phyloP scores from a whole-genome alignment of 805 yeast genomes.

The Lipomyces yamadae region DNA sequence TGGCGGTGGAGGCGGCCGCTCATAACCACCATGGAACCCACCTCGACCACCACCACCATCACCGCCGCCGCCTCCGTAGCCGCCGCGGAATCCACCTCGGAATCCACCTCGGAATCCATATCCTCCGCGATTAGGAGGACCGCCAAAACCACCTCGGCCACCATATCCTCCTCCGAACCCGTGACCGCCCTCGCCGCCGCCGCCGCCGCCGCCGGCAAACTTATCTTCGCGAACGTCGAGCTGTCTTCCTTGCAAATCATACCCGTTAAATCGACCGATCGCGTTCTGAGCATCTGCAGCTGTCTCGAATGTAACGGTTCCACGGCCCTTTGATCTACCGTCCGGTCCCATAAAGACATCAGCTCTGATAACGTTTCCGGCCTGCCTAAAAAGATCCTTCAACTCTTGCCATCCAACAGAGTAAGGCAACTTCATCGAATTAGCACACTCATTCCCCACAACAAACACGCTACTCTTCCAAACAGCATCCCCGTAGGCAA shows the following conservation, averaged over 20 bases:
- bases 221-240: slow-evolving; percentile 81
- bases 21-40: slow-evolving; percentile 11
- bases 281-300: slow-evolving; percentile 75
- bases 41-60: slow-evolving; percentile 3
- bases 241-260: slow-evolving; percentile 72
- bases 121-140: slow-evolving; percentile 1
- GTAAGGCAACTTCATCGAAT: slow-evolving; percentile 77
- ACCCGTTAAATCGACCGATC: slow-evolving; percentile 68
- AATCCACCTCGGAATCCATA: slow-evolving; percentile 17
- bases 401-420: slow-evolving; percentile 82
- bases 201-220: slow-evolving; percentile 31
- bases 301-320: slow-evolving; percentile 72
- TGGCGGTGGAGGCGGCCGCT: slow-evolving; percentile 21
- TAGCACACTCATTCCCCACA: slow-evolving; percentile 17
- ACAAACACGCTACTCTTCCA: background rate
- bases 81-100: slow-evolving; percentile 12
- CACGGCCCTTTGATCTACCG: slow-evolving; percentile 86
- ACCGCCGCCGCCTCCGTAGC: slow-evolving; percentile 8
- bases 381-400: slow-evolving; percentile 78
- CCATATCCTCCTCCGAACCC: slow-evolving; percentile 29
- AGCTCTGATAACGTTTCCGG: slow-evolving; percentile 80
- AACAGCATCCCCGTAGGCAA: slow-evolving; percentile 10
- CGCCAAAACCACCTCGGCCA: slow-evolving; percentile 12
- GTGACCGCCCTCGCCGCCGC: slow-evolving; percentile 32
- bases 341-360: slow-evolving; percentile 68